Base-by-base conservation (phyloP, 345 rosid species). In the Ceriops tagal region DNA sequence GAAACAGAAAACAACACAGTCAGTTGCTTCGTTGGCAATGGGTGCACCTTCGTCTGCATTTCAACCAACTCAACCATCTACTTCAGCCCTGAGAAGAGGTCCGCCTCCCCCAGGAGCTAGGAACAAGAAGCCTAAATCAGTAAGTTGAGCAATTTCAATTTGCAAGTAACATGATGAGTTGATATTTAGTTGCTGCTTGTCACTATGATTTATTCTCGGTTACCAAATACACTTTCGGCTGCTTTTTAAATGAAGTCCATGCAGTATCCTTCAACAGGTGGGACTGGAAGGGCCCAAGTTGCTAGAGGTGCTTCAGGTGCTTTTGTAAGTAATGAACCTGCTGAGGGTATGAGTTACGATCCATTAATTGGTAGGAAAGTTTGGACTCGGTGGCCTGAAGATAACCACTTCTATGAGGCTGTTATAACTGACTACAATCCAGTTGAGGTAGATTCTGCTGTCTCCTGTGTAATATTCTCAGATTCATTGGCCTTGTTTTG, bases 321-420 rank as follows among this genome's bases (percentile, higher is more conserved):
- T 65, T 83, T 86, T 63, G 69, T 74, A 64, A 65, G 86, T 20
- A 89, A 86, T 77, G 92, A 81, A 75, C 81, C 92, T 73, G 88
- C 90, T 68, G 88, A 83, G 66, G 78, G 89, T 30, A 80, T 87
- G 69, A 76, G 86, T 37, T 84, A 70, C 74, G 90, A 91, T 78
- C 86, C 87, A 27, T 82, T 92, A 68, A 73, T 95, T 68, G 96
- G 96, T 71, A 87, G 77, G 82, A 89, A 89, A 87, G 96, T 93
- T 49, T 91, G 97, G 98, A 93, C 95, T 56, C 86, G 91, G 75
- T 93, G 98, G 98, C 98, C 98, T 49, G 96, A 84, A 58, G 98
- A 93, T 76, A 88, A 91, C 75, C 80, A 84, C 77, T 93, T 86
- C 75, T 93, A 93, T 71, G 91, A 93, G 80, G 98, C 98, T 81